phyloP scores from a whole-genome alignment of 2,329 filamentous ascomycete genomes.

The Chlorencoelia australis region DNA sequence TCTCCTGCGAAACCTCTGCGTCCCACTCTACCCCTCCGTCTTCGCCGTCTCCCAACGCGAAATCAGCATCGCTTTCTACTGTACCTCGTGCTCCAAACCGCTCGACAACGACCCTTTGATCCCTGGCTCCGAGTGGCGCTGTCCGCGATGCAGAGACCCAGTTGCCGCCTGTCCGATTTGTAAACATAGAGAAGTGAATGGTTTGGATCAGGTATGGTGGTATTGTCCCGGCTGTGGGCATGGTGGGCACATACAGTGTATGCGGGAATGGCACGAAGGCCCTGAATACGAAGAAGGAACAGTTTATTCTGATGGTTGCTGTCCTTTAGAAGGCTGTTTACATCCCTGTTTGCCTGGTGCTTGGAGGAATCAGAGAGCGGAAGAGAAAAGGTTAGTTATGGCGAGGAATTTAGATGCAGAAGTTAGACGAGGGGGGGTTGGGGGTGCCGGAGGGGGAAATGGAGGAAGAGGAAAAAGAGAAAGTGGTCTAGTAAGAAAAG shows the following conservation, averaged over 20 bases:
- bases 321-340: slow-evolving; percentile 54
- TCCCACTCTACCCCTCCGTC: slow-evolving; percentile 42
- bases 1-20: slow-evolving; percentile 49
- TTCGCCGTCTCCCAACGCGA: slow-evolving; percentile 44
- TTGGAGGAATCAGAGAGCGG: slow-evolving; percentile 38
- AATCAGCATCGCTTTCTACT: slow-evolving; percentile 44
- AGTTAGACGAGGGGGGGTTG: slow-evolving; percentile 6
- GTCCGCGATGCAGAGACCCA: slow-evolving; percentile 42
- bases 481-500: slow-evolving; percentile 32
- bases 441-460: slow-evolving; percentile 6
- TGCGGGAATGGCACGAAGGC: slow-evolving; percentile 46
- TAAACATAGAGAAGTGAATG: slow-evolving; percentile 31
- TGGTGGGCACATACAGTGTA: slow-evolving; percentile 50
- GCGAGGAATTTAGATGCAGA: slow-evolving; percentile 39
- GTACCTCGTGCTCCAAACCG: slow-evolving; percentile 46
- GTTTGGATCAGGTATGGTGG: slow-evolving; percentile 38
- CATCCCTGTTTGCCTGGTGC: slow-evolving; percentile 51
- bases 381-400: slow-evolving; percentile 22
- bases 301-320: slow-evolving; percentile 43
- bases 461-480: slow-evolving; percentile 11
- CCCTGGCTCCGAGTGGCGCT: slow-evolving; percentile 41
- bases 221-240: slow-evolving; percentile 53
- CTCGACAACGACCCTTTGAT: slow-evolving; percentile 31
- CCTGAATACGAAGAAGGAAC: slow-evolving; percentile 18
- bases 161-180: slow-evolving; percentile 52